phyloP scores from a whole-genome alignment of 352 stramenopile species.

The Phytopythium ostracodes region DNA sequence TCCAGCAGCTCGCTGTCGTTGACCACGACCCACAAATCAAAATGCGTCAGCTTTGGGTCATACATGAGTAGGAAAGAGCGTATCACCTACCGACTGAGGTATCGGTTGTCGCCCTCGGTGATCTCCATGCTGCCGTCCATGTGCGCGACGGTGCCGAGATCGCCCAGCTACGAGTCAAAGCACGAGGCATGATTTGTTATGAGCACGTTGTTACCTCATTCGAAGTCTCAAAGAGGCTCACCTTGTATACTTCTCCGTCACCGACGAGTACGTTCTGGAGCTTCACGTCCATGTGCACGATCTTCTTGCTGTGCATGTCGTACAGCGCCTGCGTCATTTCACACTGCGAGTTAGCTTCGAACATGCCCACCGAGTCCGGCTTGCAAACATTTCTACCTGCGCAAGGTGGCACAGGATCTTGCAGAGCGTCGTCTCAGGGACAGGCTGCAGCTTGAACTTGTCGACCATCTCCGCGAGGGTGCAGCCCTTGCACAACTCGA shows the following conservation, averaged over 20 bases:
- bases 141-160: slow-evolving; percentile 76
- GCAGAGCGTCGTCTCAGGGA: slow-evolving; percentile 70
- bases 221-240: slow-evolving; percentile 21
- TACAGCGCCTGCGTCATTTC: slow-evolving; percentile 37
- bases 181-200: background rate
- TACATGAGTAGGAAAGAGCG: too few species aligned
- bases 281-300: slow-evolving; percentile 89
- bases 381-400: slow-evolving; percentile 23
- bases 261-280: slow-evolving; percentile 76
- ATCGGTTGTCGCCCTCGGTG: slow-evolving; percentile 84
- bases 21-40: too few species aligned
- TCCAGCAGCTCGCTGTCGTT: slow-evolving; percentile 62
- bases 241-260: slow-evolving; percentile 70
- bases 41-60: background rate
- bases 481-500: slow-evolving; percentile 69
- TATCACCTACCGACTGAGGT: slow-evolving; percentile 47
- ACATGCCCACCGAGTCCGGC: background rate
- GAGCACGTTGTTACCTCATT: slow-evolving; percentile 4
- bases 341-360: background rate
- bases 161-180: slow-evolving; percentile 38
- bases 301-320: slow-evolving; percentile 82
- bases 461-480: slow-evolving; percentile 62
- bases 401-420: slow-evolving; percentile 75
- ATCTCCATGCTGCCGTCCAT: slow-evolving; percentile 83
- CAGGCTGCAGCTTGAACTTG: slow-evolving; percentile 52